phyloP scores from a whole-genome alignment of 805 yeast species.

The Candida takata region DNA sequence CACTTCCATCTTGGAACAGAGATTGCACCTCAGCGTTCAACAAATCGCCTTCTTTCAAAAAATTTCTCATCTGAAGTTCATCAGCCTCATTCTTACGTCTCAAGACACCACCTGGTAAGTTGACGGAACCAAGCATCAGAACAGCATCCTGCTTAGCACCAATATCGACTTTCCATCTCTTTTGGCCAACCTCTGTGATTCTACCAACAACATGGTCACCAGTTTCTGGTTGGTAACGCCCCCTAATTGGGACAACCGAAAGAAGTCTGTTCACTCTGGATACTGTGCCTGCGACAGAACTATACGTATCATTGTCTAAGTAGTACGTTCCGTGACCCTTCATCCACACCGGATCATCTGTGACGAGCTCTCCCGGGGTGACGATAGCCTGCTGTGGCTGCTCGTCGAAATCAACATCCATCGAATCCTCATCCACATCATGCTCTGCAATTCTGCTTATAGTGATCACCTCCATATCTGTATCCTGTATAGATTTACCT shows the following conservation, averaged over 20 bases:
- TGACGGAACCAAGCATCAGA: slow-evolving; percentile 89
- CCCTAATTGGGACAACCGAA: slow-evolving; percentile 79
- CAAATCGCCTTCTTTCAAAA: slow-evolving; percentile 92
- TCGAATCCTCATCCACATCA: slow-evolving; percentile 12
- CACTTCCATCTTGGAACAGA: slow-evolving; percentile 82
- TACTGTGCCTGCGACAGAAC: slow-evolving; percentile 90
- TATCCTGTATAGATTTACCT: no score
- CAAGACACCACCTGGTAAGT: slow-evolving; percentile 93
- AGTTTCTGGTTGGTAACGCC: slow-evolving; percentile 86
- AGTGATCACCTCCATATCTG: no score
- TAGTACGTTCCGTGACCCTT: slow-evolving; percentile 96
- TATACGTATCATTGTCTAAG: slow-evolving; percentile 64
- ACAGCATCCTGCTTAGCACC: slow-evolving; percentile 94
- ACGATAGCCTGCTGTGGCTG: slow-evolving; percentile 42
- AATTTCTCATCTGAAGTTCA: slow-evolving; percentile 91
- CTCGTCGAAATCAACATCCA: slow-evolving; percentile 10
- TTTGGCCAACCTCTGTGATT: slow-evolving; percentile 87
- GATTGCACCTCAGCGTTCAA: slow-evolving; percentile 95
- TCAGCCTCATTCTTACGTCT: slow-evolving; percentile 92
- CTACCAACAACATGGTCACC: slow-evolving; percentile 96
- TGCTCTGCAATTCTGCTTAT: slow-evolving; percentile 5
- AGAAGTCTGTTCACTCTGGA: slow-evolving; percentile 80
- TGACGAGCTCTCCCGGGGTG: slow-evolving; percentile 95
- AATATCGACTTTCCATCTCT: slow-evolving; percentile 94
- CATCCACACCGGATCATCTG: slow-evolving; percentile 97